phyloP scores from a whole-genome alignment of 306 rosid species.

The Clitoria ternatea region DNA sequence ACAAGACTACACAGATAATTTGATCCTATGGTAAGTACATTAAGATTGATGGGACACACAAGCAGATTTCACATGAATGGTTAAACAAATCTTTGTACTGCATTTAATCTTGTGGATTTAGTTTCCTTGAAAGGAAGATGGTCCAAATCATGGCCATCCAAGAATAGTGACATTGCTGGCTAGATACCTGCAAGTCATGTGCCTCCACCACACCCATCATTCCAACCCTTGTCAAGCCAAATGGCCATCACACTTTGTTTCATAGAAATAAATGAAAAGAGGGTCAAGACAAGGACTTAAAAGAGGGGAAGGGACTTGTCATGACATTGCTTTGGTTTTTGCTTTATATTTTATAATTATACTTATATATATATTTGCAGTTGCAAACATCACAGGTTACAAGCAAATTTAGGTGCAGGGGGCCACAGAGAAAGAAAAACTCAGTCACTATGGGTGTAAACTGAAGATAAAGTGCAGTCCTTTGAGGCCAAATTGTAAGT shows the following conservation, averaged over 20 bases:
- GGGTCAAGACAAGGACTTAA: conserved; percentile 13
- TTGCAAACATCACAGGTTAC: background rate
- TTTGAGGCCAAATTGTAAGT: conserved; percentile 14
- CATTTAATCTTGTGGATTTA: conserved; percentile 3
- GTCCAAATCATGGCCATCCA: conserved; percentile 22
- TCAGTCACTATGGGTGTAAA: background rate
- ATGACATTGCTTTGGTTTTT: background rate
- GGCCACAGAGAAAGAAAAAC: conserved; percentile 8
- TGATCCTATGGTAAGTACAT: conserved; percentile 24
- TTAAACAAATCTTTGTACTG: conserved; percentile 32
- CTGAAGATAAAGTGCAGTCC: conserved; percentile 18
- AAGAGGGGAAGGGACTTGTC: background rate
- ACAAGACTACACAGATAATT: background rate
- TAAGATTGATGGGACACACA: background rate
- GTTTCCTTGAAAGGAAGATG: conserved; percentile 34
- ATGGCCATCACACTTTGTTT: conserved; percentile 5
- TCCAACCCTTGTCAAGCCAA: background rate
- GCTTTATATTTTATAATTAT: background rate
- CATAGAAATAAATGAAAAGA: background rate
- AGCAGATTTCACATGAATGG: conserved; percentile 26
- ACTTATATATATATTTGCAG: conserved; percentile 9
- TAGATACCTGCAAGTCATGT: conserved; percentile 8
- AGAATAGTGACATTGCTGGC: conserved; percentile 11
- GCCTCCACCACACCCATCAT: background rate
- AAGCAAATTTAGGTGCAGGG: background rate